Conservation (phyloP, 2,329 filamentous ascomycete species). For the Eutypa lata region DNA sequence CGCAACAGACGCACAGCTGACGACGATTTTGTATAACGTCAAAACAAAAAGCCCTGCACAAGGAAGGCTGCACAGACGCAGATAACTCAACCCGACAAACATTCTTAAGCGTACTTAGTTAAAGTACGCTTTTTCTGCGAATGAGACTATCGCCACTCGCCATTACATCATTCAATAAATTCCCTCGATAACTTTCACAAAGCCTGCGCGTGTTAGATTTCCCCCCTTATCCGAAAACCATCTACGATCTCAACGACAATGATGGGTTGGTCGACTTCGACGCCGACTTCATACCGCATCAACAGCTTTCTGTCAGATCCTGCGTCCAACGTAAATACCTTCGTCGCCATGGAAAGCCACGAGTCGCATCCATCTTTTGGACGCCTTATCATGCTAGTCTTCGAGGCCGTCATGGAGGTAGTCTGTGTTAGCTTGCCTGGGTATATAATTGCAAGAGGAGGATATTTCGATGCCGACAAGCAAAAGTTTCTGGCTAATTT, state of each 20-base stretch:
- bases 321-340: constrained; percentile 35
- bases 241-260: constrained; percentile 9
- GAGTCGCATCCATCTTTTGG: constrained; percentile 62
- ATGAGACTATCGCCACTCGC: too few species aligned
- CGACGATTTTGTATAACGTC: too few species aligned
- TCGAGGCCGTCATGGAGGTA: constrained; percentile 62
- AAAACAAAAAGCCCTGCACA: too few species aligned
- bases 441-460: constrained; percentile 84
- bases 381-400: constrained; percentile 77
- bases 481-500: constrained; percentile 97
- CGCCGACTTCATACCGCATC: constrained; percentile 45
- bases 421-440: constrained; percentile 90
- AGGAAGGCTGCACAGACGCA: too few species aligned
- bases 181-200: too few species aligned
- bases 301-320: constrained; percentile 19
- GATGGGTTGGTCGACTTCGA: constrained; percentile 31
- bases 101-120: too few species aligned
- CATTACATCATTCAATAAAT: too few species aligned
- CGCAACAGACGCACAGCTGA: too few species aligned
- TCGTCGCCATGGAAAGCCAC: constrained; percentile 39
- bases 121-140: too few species aligned
- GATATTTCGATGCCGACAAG: constrained; percentile 91
- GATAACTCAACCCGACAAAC: too few species aligned
- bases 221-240: not conserved
- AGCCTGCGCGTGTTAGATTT: too few species aligned